A percentile compares a stretch with the other conserved stretches of the same genome.
phyloP scores from a whole-genome alignment of 441 rosid genomes.

The Jatropha multifida region DNA sequence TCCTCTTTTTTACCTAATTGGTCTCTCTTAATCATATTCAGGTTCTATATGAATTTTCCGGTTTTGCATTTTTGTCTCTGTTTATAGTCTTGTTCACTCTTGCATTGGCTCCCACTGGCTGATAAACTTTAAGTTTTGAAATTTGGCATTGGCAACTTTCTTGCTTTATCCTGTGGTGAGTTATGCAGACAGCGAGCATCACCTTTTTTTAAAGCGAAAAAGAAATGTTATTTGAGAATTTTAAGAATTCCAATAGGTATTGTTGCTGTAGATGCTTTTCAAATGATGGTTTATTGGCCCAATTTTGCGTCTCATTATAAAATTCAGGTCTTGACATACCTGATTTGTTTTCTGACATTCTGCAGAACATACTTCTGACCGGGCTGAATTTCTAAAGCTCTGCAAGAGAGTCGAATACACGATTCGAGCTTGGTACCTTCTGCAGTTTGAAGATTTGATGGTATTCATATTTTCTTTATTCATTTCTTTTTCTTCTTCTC shows the following conservation, averaged over 20 bases:
- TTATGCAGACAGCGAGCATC: background rate
- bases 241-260: background rate
- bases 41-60: background rate
- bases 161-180: background rate
- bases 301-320: background rate
- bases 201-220: background rate
- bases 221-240: background rate
- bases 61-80: background rate
- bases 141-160: background rate
- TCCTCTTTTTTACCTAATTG: background rate
- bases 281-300: background rate
- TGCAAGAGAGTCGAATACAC: conserved; percentile 89
- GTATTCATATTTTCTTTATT: conserved; percentile 34
- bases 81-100: background rate
- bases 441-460: conserved; percentile 95
- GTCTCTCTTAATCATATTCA: background rate
- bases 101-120: background rate
- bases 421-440: conserved; percentile 93
- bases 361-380: conserved; percentile 60
- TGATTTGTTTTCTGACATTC: background rate
- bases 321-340: too few species aligned
- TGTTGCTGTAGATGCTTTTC: background rate
- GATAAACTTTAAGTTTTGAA: too few species aligned
- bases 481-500: background rate
- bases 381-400: conserved; percentile 79